Conservation (phyloP, 768 basidiomycete species). For the Postia placenta region DNA sequence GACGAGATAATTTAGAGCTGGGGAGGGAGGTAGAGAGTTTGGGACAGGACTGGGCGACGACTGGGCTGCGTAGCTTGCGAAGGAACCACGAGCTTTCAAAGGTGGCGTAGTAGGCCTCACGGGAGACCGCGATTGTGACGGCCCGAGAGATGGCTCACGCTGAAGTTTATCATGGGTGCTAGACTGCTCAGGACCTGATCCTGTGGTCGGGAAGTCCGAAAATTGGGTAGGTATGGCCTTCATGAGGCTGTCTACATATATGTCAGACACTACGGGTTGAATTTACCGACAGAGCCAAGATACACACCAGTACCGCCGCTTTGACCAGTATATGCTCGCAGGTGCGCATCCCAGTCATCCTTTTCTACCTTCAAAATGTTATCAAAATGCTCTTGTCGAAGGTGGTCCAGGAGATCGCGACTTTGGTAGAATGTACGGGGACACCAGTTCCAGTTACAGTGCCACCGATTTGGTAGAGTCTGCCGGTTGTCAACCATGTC, state of each 20-base stretch:
- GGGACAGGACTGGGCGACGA: slow-evolving; percentile 4
- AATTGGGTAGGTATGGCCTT: slow-evolving; percentile 3
- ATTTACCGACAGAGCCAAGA: neutral
- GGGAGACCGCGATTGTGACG: neutral
- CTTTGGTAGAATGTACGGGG: slow-evolving; percentile 1
- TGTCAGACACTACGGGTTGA: neutral
- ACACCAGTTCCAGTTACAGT: slow-evolving; percentile 15
- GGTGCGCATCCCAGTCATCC: slow-evolving; percentile 8
- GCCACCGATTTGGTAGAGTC: slow-evolving; percentile 24
- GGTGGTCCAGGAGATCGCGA: slow-evolving; percentile 1
- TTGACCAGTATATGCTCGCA: slow-evolving; percentile 7
- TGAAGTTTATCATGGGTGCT: neutral
- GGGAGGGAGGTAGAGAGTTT: slow-evolving; percentile 9
- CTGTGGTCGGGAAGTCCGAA: neutral
- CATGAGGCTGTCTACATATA: slow-evolving; percentile 3
- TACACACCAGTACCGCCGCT: slow-evolving; percentile 11
- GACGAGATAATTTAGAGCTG: slow-evolving; percentile 10
- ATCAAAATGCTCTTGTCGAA: slow-evolving; percentile 8
- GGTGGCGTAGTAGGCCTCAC: neutral
- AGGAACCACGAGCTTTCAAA: neutral
- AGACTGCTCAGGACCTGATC: neutral
- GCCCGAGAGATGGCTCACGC: neutral
- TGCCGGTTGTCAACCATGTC: neutral
- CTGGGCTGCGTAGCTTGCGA: slow-evolving; percentile 9
- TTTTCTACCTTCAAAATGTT: slow-evolving; percentile 7